Evolutionary conservation across 805 yeast genomes (phyloP).

Genomic region (Schwanniomyces occidentalis): DNA sequence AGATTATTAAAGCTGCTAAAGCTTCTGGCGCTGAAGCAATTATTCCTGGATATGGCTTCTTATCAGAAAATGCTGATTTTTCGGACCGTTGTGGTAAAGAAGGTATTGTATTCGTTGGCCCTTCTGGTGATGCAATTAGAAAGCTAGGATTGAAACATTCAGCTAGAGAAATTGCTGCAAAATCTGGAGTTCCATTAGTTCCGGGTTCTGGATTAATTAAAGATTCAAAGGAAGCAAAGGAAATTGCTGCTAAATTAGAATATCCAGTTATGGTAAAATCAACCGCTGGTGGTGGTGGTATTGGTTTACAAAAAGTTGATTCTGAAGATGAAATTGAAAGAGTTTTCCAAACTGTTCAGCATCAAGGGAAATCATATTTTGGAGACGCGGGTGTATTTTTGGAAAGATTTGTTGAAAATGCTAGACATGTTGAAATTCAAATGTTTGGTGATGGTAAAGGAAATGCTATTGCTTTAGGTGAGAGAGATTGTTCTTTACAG

Average conservation of each 20-base stretch:
- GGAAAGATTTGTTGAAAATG: constrained; percentile 91
- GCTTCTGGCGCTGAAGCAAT: constrained; percentile 88
- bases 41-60: constrained; percentile 96
- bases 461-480: constrained; percentile 90
- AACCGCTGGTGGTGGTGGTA: constrained; percentile 99
- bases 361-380: constrained; percentile 89
- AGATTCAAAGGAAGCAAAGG: constrained; percentile 70
- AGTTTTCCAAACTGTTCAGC: constrained; percentile 88
- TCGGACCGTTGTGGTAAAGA: constrained; percentile 83
- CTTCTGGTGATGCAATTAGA: constrained; percentile 90
- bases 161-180: constrained; percentile 89
- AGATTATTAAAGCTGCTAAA: constrained; percentile 84
- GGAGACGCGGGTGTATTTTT: constrained; percentile 95
- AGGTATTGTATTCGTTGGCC: constrained; percentile 94
- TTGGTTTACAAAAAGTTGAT: constrained; percentile 93
- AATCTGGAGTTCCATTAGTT: constrained; percentile 92
- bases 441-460: constrained; percentile 96
- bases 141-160: constrained; percentile 93
- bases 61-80: constrained; percentile 95
- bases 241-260: constrained; percentile 68
- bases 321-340: constrained; percentile 74
- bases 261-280: constrained; percentile 96
- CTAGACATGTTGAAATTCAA: constrained; percentile 96
- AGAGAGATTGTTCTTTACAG: constrained; percentile 96
- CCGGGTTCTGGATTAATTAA: constrained; percentile 93